Base-by-base conservation (phyloP, 2,329 filamentous ascomycete genomes). In the Paraphoma sp. region DNA sequence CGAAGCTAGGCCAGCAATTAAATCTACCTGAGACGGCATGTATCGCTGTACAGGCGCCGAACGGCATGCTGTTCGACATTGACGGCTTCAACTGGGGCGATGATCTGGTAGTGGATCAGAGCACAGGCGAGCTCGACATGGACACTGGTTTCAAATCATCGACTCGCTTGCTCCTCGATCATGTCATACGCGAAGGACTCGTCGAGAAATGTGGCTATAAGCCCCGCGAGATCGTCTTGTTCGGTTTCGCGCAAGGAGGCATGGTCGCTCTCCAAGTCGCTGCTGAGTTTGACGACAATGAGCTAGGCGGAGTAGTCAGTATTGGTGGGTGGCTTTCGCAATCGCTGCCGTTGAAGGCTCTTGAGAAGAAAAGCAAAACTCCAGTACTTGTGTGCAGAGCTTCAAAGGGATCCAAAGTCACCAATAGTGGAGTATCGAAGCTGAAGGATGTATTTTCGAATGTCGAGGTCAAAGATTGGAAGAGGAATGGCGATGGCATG, bases 21-120 rank as follows among this genome's bases (percentile, higher is more conserved):
- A 82, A 84, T 58, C 85, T 96, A 3, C 92, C 92, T 0, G 90
- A 93, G 69, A 93, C 93, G 50, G 84, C 88, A 54, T 87, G 87
- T 67, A 84, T 97, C 51, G 85, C 91, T 6, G 80, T 96, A 42
- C 89, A 90, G 69, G 93, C 88, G 0, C 87, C 89, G 0, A 82
- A 82, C 23, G 85, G 86, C 0, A 80, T 96, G 5, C 90, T 91
- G 1, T 86, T 91, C 51, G 83, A 87, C 45, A 78, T 93, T 5
- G 82, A 87, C 2, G 87, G 87, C 29, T 89, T 83, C 69, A 84
- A 87, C 65, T 87, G 84, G 84, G 83, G 83, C 51, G 84, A 86
- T 68, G 85, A 87, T 62, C 78, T 87, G 47, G 73, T 85, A 12
- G 83, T 87, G 63, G 83, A 86, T 62, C 78, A 82, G 41, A 72